Conservation (phyloP, 306 rosid genomes). For the Glycyrrhiza uralensis region DNA sequence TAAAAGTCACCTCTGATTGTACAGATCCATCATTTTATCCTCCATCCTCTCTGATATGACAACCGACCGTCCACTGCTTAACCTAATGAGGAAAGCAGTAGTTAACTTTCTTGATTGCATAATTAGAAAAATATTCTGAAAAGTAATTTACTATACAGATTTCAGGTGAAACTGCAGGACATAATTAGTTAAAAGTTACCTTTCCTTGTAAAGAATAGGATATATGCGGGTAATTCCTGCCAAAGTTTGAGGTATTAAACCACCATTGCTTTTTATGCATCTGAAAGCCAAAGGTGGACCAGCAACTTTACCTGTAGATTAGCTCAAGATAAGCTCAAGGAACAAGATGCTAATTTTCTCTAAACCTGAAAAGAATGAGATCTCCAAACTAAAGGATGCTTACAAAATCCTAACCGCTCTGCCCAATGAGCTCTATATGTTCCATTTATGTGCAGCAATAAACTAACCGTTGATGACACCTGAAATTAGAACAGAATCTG, state of each 20-base stretch:
- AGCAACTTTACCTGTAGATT: constrained; percentile 51
- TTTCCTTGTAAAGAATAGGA: constrained; percentile 84
- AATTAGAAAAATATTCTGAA: constrained; percentile 11
- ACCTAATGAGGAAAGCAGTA: constrained; percentile 43
- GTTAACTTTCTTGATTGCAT: constrained; percentile 12
- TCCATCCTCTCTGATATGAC: constrained; percentile 88
- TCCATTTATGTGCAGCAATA: constrained; percentile 81
- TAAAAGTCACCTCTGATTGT: constrained; percentile 63
- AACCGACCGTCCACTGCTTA: constrained; percentile 62
- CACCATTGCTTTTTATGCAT: constrained; percentile 77
- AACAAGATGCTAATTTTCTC: constrained; percentile 9
- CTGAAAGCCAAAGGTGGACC: constrained; percentile 85
- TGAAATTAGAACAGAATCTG: constrained; percentile 41
- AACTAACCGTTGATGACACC: constrained; percentile 59
- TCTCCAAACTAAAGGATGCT: constrained; percentile 30
- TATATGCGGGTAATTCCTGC: constrained; percentile 74
- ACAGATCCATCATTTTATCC: constrained; percentile 45
- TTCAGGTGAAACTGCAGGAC: constrained; percentile 8
- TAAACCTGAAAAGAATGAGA: constrained; percentile 19
- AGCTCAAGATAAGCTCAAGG: constrained; percentile 23
- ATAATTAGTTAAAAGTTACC: constrained; percentile 43
- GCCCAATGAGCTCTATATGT: constrained; percentile 93
- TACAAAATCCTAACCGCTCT: constrained; percentile 80
- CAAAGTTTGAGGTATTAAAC: constrained; percentile 76
- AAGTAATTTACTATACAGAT: not conserved